Conservation (phyloP, 768 basidiomycete species). For the Rhodotorula kratochvilovae region DNA sequence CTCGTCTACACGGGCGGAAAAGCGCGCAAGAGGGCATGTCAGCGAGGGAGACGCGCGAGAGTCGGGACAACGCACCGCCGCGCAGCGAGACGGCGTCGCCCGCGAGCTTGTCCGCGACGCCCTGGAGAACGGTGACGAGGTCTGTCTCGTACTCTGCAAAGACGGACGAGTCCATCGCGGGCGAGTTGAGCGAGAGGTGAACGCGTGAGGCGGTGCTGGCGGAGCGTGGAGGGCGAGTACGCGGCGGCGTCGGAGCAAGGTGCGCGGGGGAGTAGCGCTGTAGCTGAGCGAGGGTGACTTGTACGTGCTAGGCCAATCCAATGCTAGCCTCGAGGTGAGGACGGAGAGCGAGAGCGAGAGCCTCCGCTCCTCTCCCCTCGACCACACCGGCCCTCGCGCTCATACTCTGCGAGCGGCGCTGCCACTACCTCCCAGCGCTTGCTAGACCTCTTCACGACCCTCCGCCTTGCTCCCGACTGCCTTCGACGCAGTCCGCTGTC, state of each 20-base stretch:
- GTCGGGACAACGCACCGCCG: constrained; percentile 57
- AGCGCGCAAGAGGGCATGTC: neutral
- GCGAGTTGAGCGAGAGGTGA: constrained; percentile 37
- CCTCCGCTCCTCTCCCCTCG: too few species aligned
- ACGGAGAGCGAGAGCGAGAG: too few species aligned
- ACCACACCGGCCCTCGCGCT: too few species aligned
- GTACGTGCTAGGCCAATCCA: too few species aligned
- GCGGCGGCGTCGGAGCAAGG: neutral
- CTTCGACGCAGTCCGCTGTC: too few species aligned
- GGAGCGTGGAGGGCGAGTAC: neutral
- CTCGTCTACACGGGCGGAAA: constrained; percentile 57
- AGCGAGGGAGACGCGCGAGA: neutral
- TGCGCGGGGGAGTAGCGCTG: too few species aligned
- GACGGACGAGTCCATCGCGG: constrained; percentile 18
- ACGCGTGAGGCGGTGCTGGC: neutral
- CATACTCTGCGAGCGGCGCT: too few species aligned
- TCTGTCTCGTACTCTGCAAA: constrained; percentile 71
- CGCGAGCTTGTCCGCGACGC: constrained; percentile 72
- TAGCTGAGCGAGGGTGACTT: too few species aligned
- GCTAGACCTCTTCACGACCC: too few species aligned
- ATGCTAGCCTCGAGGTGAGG: too few species aligned
- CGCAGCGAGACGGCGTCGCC: constrained; percentile 62
- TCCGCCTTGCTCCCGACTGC: too few species aligned
- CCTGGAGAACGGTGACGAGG: constrained; percentile 73
- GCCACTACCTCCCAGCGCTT: too few species aligned